Percentiles rank a stretch among this genome's conserved stretches.
Conservation (phyloP, 129 eudicot species). For the Helianthus tuberosus region DNA sequence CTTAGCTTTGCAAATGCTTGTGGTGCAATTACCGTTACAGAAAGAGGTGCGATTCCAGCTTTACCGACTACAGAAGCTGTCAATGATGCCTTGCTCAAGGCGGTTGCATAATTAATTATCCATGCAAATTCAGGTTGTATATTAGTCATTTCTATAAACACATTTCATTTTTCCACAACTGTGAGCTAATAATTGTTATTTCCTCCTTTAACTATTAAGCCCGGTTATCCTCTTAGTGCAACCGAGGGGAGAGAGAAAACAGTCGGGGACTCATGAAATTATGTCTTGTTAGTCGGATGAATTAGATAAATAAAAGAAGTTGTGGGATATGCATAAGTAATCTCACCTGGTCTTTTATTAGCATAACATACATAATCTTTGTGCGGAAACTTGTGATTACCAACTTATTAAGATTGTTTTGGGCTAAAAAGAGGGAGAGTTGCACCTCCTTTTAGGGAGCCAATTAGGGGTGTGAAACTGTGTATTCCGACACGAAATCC, state of each 20-base stretch:
- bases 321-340: no score
- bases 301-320: no score
- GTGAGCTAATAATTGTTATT: slow-evolving; percentile 14
- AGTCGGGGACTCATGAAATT: no score
- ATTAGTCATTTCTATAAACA: slow-evolving; percentile 10
- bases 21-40: slow-evolving; percentile 91
- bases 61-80: slow-evolving; percentile 81
- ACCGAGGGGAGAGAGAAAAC: no score
- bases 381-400: no score
- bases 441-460: neutral
- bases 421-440: no score
- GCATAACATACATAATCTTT: no score
- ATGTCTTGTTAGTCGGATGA: no score
- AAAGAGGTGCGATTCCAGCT: slow-evolving; percentile 98
- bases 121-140: slow-evolving; percentile 22
- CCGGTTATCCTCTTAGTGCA: neutral
- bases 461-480: neutral
- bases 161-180: slow-evolving; percentile 7
- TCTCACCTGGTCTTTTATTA: no score
- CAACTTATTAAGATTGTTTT: no score
- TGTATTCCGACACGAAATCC: no score
- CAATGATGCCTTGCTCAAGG: slow-evolving; percentile 56
- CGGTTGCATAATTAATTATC: slow-evolving; percentile 51
- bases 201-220: neutral
- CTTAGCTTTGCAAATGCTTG: slow-evolving; percentile 92